Percentiles rank a stretch among this genome's conserved stretches.
phyloP scores from a whole-genome alignment of 306 rosid genomes.

The Carpinus fangiana region DNA sequence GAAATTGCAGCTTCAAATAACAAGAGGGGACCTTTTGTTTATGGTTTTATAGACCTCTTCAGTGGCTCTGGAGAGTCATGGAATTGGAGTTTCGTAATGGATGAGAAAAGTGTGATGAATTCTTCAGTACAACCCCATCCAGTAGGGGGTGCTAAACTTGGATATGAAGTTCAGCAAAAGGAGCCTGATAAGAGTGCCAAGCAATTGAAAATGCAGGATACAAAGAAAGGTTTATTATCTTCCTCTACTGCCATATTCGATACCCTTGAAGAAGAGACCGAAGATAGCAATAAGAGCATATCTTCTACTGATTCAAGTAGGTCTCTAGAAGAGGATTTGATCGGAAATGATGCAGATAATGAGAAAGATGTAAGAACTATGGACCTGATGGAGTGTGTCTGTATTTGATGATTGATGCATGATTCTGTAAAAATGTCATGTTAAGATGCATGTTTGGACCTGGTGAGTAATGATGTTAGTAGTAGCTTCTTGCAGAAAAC shows the following conservation, averaged over 20 bases:
- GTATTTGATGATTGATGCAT: conserved; percentile 15
- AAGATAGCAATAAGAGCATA: conserved; percentile 48
- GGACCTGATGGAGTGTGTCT: conserved; percentile 19
- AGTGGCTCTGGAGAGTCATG: conserved; percentile 87
- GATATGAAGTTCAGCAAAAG: conserved; percentile 44
- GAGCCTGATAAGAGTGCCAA: conserved; percentile 44
- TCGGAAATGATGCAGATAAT: conserved; percentile 35
- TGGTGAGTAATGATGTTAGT: background rate
- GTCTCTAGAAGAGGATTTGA: conserved; percentile 36
- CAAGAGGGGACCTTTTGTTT: conserved; percentile 64
- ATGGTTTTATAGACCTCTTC: conserved; percentile 88
- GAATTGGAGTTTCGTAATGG: conserved; percentile 83
- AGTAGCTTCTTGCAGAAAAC: background rate
- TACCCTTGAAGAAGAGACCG: conserved; percentile 62
- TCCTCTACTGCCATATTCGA: conserved; percentile 47
- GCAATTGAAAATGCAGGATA: conserved; percentile 37
- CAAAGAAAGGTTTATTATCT: conserved; percentile 34
- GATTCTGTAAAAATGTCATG: background rate
- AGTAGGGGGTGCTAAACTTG: conserved; percentile 43
- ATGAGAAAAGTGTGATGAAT: conserved; percentile 46
- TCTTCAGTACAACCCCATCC: conserved; percentile 40
- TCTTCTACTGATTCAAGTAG: conserved; percentile 50
- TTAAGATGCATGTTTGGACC: background rate
- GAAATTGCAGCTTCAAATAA: conserved; percentile 50
- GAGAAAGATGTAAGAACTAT: conserved; percentile 62